Evolutionary conservation across 2,329 filamentous ascomycete genomes (phyloP), one percentile per base, ranked within the genome.

Genomic region (Sporothrix humicola): DNA sequence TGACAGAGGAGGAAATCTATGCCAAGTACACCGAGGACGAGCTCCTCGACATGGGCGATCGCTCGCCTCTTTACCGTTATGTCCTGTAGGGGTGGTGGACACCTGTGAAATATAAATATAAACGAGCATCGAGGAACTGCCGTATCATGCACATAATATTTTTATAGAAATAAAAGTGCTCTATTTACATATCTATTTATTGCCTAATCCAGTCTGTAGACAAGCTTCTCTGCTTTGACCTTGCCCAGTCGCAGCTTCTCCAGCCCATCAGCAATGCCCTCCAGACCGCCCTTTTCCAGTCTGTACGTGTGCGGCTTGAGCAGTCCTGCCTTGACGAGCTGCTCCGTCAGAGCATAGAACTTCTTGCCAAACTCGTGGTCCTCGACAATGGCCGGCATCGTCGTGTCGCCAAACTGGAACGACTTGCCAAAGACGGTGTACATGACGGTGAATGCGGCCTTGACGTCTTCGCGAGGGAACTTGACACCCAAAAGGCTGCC

Each of bases 141-240:
- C 23, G 23, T 26, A 26, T 26, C 23, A 26, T 26, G 23, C 23
- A 26, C 23, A 26, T 26, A 26, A 26, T 26, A 26, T 26, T 26
- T 26, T 26, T 26, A 26, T 26, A 26, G 23, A 26, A 26, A 26
- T 26, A 26, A 26, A 26, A 1, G 23, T 26, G 23, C 4, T 54
- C 50, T 54, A 54, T 54, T 20, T 54, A 54, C 13, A 48, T 9
- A 48, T 48, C 44, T n/a, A 54, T 26, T 26, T 26, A 23, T 26
- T 13, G 23, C 9, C 54, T 54, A 58, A 4, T 31, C 65, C 23
- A 68, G 65, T 10, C 65, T 12, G 74, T 81, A 83, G 7, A 84
- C 82, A 77, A 84, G 74, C 77, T 84, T 84, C 73, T 76, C 77
- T 3, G 79, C 82, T 72, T 79, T 81, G n/a, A 84, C 78, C 78